Evolutionary conservation across 768 basidiomycete species (phyloP).

Genomic region (Sarcodon sp.): DNA sequence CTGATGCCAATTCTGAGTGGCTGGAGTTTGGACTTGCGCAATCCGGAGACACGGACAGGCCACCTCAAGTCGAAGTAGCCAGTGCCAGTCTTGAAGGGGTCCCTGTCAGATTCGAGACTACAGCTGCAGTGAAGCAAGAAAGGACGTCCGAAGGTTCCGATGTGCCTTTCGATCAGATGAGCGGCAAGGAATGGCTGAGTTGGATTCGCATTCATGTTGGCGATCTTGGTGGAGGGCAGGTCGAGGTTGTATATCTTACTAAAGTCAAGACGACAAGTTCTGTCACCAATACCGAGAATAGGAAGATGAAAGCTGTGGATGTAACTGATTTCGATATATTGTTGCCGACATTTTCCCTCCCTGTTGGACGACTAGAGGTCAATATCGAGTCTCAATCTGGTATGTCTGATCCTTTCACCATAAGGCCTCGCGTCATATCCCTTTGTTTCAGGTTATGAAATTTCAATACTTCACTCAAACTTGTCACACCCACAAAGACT

Average conservation of each 20-base stretch:
- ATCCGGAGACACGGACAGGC: constrained; percentile 8
- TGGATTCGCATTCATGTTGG: constrained; percentile 56
- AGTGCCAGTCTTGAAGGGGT: constrained; percentile 53
- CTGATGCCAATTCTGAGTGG: constrained; percentile 52
- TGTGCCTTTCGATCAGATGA: constrained; percentile 38
- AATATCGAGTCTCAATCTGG: constrained; percentile 39
- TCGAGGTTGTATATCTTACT: constrained; percentile 60
- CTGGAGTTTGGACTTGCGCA: constrained; percentile 61
- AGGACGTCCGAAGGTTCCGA: constrained; percentile 18
- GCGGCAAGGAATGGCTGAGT: constrained; percentile 44
- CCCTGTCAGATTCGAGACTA: constrained; percentile 47
- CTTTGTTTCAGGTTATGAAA: constrained; percentile 23
- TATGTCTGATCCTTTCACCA: constrained; percentile 16
- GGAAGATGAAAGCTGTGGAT: constrained; percentile 17
- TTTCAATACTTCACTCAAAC: constrained; percentile 37
- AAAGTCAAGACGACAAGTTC: constrained; percentile 7
- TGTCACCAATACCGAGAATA: constrained; percentile 20
- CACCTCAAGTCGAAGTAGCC: constrained; percentile 39
- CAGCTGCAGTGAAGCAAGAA: constrained; percentile 23
- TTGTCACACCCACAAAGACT: constrained; percentile 34
- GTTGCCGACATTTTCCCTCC: constrained; percentile 62
- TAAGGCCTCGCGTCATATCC: constrained; percentile 2
- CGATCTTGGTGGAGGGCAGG: constrained; percentile 32
- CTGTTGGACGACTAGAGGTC: constrained; percentile 55
- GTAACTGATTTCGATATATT: constrained; percentile 28